These are phyloP conservation scores for Suillus fuscotomentosus DNA, from an alignment of 768 basidiomycete species.

Conservation along the genomic window DNA sequence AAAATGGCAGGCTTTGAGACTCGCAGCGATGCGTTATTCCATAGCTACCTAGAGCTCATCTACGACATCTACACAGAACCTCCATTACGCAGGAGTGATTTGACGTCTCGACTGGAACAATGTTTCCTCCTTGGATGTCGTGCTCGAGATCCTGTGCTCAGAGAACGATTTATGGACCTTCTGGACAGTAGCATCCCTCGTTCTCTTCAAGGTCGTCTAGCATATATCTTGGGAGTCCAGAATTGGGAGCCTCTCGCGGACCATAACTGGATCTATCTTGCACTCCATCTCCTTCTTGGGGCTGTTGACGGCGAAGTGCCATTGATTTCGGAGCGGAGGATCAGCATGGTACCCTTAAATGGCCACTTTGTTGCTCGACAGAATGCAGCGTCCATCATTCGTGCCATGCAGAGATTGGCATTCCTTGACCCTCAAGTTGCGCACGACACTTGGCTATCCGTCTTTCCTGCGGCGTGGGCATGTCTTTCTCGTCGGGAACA, in stretches of 20 bases:
- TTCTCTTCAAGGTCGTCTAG: conserved; percentile 75
- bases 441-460: conserved; percentile 82
- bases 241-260: conserved; percentile 93
- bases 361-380: conserved; percentile 41
- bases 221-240: conserved; percentile 90
- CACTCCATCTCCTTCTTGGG: conserved; percentile 87
- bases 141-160: conserved; percentile 71
- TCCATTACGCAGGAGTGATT: conserved; percentile 80
- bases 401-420: conserved; percentile 77
- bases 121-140: conserved; percentile 92
- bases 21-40: conserved; percentile 75
- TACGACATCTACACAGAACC: conserved; percentile 94
- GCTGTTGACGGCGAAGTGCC: conserved; percentile 47
- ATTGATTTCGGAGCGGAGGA: conserved; percentile 42
- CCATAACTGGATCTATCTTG: conserved; percentile 92
- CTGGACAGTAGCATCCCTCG: conserved; percentile 87
- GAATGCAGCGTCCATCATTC: conserved; percentile 55
- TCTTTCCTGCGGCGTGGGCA: conserved; percentile 85
- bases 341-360: conserved; percentile 29
- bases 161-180: conserved; percentile 86
- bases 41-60: conserved; percentile 84
- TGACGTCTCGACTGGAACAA: conserved; percentile 90
- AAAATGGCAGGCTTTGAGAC: conserved; percentile 86
- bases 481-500: conserved; percentile 88
- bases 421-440: conserved; percentile 77